Percentiles rank a stretch among this genome's conserved stretches.
These are phyloP conservation scores for Gracilaria caudata DNA, from an alignment of 23 red algal species.

Conservation along the genomic window DNA sequence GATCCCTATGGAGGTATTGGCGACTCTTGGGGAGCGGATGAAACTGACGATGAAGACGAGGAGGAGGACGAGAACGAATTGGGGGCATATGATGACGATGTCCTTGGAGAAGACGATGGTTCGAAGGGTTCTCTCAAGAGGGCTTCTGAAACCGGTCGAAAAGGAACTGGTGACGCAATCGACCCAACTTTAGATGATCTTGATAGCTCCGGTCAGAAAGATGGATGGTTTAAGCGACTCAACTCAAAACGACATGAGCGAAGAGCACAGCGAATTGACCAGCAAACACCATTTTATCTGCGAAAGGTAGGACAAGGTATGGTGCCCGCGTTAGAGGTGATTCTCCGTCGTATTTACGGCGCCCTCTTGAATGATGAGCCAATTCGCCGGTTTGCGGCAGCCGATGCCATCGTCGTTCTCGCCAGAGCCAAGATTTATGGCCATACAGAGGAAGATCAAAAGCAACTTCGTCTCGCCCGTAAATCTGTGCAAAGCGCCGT, in stretches of 20 bases:
- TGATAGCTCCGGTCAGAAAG: constrained; percentile 16
- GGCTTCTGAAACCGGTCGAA: constrained; percentile 2
- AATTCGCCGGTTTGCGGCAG: constrained; percentile 66
- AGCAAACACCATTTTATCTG: constrained; percentile 79
- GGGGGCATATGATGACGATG: constrained; percentile 70
- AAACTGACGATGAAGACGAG: constrained; percentile 65
- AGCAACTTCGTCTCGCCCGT: constrained; percentile 36
- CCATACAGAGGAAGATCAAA: constrained; percentile 57
- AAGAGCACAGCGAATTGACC: constrained; percentile 28
- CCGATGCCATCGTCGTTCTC: constrained; percentile 59
- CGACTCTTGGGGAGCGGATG: constrained; percentile 64
- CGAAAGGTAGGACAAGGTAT: constrained; percentile 67
- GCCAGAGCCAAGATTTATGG: constrained; percentile 75
- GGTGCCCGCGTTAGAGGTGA: constrained; percentile 73
- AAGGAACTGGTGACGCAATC: neutral
- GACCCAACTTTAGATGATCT: constrained; percentile 51
- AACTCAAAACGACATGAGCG: constrained; percentile 53
- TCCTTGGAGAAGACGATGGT: constrained; percentile 70
- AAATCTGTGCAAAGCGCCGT: constrained; percentile 17
- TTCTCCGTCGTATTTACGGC: constrained; percentile 69
- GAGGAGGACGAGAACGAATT: constrained; percentile 71
- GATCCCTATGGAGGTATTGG: constrained; percentile 41
- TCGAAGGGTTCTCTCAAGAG: constrained; percentile 43
- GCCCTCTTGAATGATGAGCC: constrained; percentile 78
- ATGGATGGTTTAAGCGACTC: constrained; percentile 55